Conservation (phyloP, 306 rosid species). For the Fragaria iinumae region DNA sequence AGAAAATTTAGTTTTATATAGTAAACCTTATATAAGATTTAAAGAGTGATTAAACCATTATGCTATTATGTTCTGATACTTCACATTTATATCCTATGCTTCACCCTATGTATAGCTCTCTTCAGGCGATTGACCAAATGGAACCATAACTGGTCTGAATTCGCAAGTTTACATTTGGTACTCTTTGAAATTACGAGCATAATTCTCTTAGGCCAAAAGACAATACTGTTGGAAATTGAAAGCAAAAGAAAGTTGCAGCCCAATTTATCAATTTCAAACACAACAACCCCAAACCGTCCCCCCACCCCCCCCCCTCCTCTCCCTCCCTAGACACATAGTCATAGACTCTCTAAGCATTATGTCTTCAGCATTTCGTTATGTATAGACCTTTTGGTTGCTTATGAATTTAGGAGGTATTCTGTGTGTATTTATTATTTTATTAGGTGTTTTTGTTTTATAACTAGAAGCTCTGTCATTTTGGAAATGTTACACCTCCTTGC, state of each 20-base stretch:
- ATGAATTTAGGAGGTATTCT: neutral
- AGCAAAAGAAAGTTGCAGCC: neutral
- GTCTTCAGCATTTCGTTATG: neutral
- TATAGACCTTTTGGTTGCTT: neutral
- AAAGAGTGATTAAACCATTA: neutral
- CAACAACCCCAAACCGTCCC: too few species aligned
- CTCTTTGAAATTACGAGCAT: neutral
- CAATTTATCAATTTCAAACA: neutral
- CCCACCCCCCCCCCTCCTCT: too few species aligned
- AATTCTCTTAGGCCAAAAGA: neutral
- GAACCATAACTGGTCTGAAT: neutral
- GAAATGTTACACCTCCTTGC: neutral
- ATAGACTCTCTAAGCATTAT: neutral
- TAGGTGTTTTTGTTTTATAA: neutral
- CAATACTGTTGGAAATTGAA: neutral
- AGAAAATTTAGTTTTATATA: neutral
- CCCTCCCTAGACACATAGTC: too few species aligned
- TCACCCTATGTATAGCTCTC: neutral
- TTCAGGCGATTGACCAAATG: neutral
- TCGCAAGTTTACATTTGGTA: neutral
- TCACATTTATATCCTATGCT: neutral
- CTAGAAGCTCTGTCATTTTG: neutral
- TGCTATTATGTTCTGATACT: neutral
- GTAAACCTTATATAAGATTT: neutral
- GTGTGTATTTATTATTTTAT: neutral